Evolutionary conservation across 1,139 yeast species (phyloP).

Genomic region (Ashbya aceris): DNA sequence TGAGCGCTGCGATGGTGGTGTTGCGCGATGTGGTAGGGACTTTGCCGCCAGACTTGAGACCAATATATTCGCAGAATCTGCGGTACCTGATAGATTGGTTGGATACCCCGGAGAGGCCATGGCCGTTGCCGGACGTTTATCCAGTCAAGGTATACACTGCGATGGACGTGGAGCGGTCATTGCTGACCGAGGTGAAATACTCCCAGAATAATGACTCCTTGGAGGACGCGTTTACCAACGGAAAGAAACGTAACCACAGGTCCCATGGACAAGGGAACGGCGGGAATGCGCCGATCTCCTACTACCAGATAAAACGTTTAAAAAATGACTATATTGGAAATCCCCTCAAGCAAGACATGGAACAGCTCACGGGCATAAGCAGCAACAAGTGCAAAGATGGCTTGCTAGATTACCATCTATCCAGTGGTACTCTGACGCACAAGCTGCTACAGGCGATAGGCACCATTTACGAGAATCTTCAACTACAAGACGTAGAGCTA

Average conservation of each 20-base stretch:
- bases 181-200: conserved; percentile 68
- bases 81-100: conserved; percentile 57
- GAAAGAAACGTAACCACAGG: conserved; percentile 21
- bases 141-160: conserved; percentile 53
- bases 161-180: conserved; percentile 67
- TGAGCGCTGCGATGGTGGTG: conserved; percentile 78
- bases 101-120: conserved; percentile 35
- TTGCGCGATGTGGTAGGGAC: conserved; percentile 77
- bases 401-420: conserved; percentile 25
- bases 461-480: conserved; percentile 22
- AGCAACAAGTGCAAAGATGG: conserved; percentile 26
- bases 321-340: conserved; percentile 61
- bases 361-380: conserved; percentile 50
- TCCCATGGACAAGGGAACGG: conserved; percentile 9
- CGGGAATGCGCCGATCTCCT: conserved; percentile 22
- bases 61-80: conserved; percentile 62
- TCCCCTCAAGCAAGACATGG: conserved; percentile 52
- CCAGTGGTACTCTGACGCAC: conserved; percentile 39
- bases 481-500: conserved; percentile 25
- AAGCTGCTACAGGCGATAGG: conserved; percentile 38
- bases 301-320: conserved; percentile 56
- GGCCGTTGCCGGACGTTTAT: conserved; percentile 79
- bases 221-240: conserved; percentile 21
- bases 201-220: conserved; percentile 30
- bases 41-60: conserved; percentile 70